Evolutionary conservation across 768 basidiomycete genomes (phyloP), one percentile per base, ranked within the genome.

Genomic region (Heimioporus sp.): DNA sequence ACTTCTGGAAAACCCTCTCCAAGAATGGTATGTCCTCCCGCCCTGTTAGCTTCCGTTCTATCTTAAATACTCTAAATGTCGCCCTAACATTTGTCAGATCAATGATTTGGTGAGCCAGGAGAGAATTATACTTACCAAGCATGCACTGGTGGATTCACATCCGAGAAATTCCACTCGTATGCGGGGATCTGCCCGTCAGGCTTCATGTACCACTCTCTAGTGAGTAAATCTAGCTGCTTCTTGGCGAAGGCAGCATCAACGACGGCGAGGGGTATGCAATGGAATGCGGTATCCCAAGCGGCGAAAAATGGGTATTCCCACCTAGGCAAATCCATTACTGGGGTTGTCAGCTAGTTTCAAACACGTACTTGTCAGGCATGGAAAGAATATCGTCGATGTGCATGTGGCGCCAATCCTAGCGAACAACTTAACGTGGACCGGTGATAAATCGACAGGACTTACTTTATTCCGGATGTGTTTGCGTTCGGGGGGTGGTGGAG

Each of bases 271-370:
- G 97, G 97, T 58, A 99, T 93, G 63, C 96, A 98, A 65, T 99
- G 97, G 78, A 99, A 99, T n/a, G 97, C 97, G 0, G 89, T 93
- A 67, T 96, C 92, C 92, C 92, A 96, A 45, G 95, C 95, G 0
- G 96, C 95, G 63, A 99, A 98, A 79, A 97, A 98, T 1, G 97
- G 97, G 67, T 98, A 98, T 72, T 99, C 97, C 97, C 97, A 91
- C 68, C 87, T 90, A 47, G 20, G 31, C 5, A 43, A 44, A 42
- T 54, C 35, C 48, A 54, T 45, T 58, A 13, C 45, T 43, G 46
- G 46, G 16, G 35, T 48, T 36, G 36, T 13, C 39, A 43, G 35
- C 31, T 2, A 20, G 3, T 41, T 5, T 12, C 35, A 49, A 24
- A 16, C 16, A 71, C 79, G 19, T 55, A 96, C 87, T 99, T 99